Conservation (phyloP, 1,284 basidiomycete genomes). For the Leccinum fuscescens region DNA sequence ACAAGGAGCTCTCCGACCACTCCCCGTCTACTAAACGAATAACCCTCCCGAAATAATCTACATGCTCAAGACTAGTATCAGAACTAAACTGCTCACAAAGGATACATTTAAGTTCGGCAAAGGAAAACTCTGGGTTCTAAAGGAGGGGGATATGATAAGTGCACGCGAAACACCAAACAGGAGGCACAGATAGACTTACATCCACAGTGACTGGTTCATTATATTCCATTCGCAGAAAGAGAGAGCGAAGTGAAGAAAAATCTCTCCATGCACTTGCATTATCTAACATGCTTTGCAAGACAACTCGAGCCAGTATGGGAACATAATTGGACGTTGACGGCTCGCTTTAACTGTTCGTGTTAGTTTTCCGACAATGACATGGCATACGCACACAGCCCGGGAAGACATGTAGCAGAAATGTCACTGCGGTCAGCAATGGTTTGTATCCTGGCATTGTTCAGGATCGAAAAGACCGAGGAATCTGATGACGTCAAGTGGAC, state of each 20-base stretch:
- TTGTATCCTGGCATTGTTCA: neutral
- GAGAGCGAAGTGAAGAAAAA: neutral
- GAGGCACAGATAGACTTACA: neutral
- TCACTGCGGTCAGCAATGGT: no score
- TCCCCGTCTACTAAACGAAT: neutral
- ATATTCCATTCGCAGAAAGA: neutral
- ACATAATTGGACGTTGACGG: no score
- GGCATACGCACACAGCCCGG: no score
- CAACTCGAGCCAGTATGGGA: neutral
- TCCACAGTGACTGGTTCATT: neutral
- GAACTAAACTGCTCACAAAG: neutral
- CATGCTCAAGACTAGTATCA: neutral
- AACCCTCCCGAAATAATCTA: neutral
- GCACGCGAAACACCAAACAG: neutral
- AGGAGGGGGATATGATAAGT: neutral
- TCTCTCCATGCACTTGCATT: neutral
- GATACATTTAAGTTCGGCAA: no score
- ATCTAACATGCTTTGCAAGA: neutral
- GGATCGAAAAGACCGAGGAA: conserved; percentile 6
- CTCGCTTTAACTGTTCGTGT: no score
- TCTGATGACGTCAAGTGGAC: conserved; percentile 14
- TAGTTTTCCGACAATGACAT: no score
- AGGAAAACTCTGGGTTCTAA: neutral
- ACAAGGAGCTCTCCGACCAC: neutral
- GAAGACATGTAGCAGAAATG: no score